Base-by-base conservation (phyloP, 2,329 filamentous ascomycete genomes). In the Pseudocercospora musae region DNA sequence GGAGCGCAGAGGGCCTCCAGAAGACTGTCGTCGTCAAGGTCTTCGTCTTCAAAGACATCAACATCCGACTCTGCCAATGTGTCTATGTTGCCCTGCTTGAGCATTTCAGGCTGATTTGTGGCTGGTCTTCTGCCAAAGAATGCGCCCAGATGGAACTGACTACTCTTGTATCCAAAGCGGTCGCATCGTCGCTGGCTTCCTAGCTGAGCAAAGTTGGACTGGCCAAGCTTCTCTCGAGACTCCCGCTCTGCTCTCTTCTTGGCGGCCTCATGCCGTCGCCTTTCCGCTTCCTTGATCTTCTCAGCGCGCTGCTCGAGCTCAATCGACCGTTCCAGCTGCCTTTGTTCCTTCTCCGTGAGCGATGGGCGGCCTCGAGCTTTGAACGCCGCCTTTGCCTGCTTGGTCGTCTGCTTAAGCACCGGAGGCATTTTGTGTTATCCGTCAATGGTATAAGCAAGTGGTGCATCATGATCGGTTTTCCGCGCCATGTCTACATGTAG, bases 381-480 rank as follows among this genome's bases (percentile, higher is more conserved):
- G 72, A 68, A 76, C n/a, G 70, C 68, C 5, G 73, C 73, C 67
- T 75, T 76, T 23, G 75, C 74, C 63, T 76, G 73, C 59, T 73
- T 74, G 55, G 70, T 69, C 18, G 75, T 77, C 60, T 72, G 71
- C 56, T 63, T 64, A 46, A 62, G 58, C 53, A 62, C 63, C 31
- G 63, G 59, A 33, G 65, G 66, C 66, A 68, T 68, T 40, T 20
- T n/a, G n/a, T n/a, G n/a, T 37, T 13, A 37, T n/a, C 5, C 33
- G 33, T 13, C 33, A 5, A 37, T n/a, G 2, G 15, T 4, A 8
- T 13, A n/a, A 37, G 2, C 5, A n/a, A n/a, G 5, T n/a, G 33
- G 3, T 4, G 13, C 33, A 15, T 5, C 13, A 37, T 2, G 1
- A 37, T 37, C 13, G 15, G 5, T 3, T 37, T n/a, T 5, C 13